Evolutionary conservation across 345 rosid species (phyloP), one percentile per base, ranked within the genome.

Genomic region (Carallia brachiata): DNA sequence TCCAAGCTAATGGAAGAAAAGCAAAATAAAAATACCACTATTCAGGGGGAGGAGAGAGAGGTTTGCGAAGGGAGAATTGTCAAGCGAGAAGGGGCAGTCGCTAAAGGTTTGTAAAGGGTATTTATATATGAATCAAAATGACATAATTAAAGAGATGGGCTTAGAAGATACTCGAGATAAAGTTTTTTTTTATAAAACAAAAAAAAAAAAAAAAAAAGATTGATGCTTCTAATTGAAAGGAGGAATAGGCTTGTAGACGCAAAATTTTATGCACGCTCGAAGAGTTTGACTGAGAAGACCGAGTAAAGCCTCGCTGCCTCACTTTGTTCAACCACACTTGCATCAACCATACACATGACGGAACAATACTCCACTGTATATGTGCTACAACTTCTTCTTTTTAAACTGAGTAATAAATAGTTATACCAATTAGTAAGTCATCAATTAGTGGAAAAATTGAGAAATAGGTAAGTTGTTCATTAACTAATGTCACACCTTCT

Each of bases 41-140:
- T 18, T 44, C 30, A 19, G 40, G 58, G 57, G 53, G 32, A 40
- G 32, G 36, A 34, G 58, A 52, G 53, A 57, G 70, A 18, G 17
- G 10, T 44, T 44, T 32, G 23, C 34, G 61, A 36, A 6, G 55
- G 4, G 63, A 58, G 40, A 28, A 5, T 31, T 37, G 68, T 66
- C 63, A 66, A 69, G 52, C 47, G 61, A 55, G 75, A 70, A 82
- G 71, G 67, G 73, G 78, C 66, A 61, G 70, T 30, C 65, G 78
- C 57, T 64, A 53, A 23, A 75, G 81, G 65, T 12, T 4, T 75
- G 70, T 13, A 53, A 56, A 67, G 79, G 73, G 82, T 77, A 81
- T 81, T 73, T 87, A 79, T 79, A 70, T 78, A 76, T 34, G 75
- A 62, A 70, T 73, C 66, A 67, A 61, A 36, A 50, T 63, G 66